Base-by-base conservation (phyloP, 306 rosid species). In the Chamaecrista fasciculata region DNA sequence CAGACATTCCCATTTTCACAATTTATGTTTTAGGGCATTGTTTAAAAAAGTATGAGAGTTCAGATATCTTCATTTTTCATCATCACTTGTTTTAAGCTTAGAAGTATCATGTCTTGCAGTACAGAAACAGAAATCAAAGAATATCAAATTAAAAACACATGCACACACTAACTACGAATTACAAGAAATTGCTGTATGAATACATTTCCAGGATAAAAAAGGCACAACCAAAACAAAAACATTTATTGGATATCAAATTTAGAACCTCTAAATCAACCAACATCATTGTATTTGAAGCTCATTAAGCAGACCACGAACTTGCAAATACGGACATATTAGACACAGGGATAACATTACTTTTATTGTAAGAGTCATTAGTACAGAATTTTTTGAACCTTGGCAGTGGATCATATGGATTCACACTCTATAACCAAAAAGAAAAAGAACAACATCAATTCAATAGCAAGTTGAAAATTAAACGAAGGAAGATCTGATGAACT, bases 191-290 rank as follows among this genome's bases (percentile, higher is more conserved):
- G 49, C 31, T 31, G 39, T 52, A 52, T 58, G 47, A 51, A 42
- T n/a, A 43, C 31, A 42, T 40, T 29, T 50, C 12, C 51, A 53
- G 28, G 28, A 26, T 8, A 64, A 11, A 49, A 59, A 70, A 49
- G 44, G 3, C 62, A n/a, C 62, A 28, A 69, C 21, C 46, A 42
- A 57, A 15, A 66, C 25, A 63, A 26, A n/a, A n/a, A n/a, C n/a
- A n/a, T n/a, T n/a, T 16, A 28, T 37, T 5, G 28, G 16, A 40
- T 48, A 36, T 49, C 37, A 14, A 44, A 58, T n/a, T 23, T 60
- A 62, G 12, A 79, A 20, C 49, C 63, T 56, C 42, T 9, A 7
- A 64, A 29, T 69, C 15, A 50, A 62, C 29, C 29, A 40, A 63
- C 46, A 39, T 29, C 11, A 46, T 24, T 24, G 6, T 53, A 57